These are phyloP conservation scores for Knoxdaviesia capensis DNA, from an alignment of 2,329 filamentous ascomycete species.

Conservation along the genomic window DNA sequence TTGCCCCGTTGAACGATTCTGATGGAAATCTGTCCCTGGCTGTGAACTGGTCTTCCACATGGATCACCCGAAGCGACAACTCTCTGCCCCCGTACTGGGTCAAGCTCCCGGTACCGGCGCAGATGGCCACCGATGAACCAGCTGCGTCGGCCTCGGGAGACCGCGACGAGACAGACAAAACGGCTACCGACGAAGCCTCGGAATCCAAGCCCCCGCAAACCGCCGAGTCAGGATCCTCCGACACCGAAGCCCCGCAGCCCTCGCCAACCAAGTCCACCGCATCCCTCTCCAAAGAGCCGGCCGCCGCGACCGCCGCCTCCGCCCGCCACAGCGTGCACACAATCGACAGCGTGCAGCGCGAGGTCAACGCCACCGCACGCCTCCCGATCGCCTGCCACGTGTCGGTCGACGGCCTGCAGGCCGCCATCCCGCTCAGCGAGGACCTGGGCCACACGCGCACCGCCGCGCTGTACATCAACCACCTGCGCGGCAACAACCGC, in stretches of 20 bases:
- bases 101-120: slow-evolving; percentile 17
- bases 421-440: slow-evolving; percentile 9
- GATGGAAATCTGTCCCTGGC: slow-evolving; percentile 38
- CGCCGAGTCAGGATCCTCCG: too few relatives aligned
- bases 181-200: background rate
- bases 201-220: too few relatives aligned
- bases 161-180: slow-evolving; percentile 1
- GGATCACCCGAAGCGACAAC: slow-evolving; percentile 28
- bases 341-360: slow-evolving; percentile 15
- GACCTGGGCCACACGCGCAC: slow-evolving; percentile 6
- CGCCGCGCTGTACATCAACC: slow-evolving; percentile 24
- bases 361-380: slow-evolving; percentile 9
- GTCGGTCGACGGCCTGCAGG: slow-evolving; percentile 24
- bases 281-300: background rate
- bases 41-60: slow-evolving; percentile 32
- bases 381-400: slow-evolving; percentile 26
- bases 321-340: slow-evolving; percentile 5
- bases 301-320: background rate
- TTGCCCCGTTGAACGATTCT: slow-evolving; percentile 36
- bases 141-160: background rate
- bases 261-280: background rate
- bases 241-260: too few relatives aligned
- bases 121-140: slow-evolving; percentile 1
- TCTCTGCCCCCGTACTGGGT: slow-evolving; percentile 42
- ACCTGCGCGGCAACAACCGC: slow-evolving; percentile 20